Evolutionary conservation across 2,329 filamentous ascomycete species (phyloP).

Genomic region (Calonectria hongkongensis): DNA sequence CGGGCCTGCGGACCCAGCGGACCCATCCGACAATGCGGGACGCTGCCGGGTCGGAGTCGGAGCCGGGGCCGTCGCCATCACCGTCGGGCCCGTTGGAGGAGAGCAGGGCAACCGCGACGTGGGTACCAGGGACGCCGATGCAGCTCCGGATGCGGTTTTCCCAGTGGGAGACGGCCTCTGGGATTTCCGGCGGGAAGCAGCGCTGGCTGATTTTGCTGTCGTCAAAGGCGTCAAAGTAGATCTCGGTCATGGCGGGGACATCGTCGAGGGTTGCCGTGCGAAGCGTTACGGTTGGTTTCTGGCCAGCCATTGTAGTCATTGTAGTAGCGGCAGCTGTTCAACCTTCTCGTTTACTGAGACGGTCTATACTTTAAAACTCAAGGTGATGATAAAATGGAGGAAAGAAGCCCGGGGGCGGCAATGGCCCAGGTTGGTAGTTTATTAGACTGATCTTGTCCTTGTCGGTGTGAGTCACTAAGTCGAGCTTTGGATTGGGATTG

Average conservation of each 20-base stretch:
- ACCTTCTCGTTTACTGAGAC: no score
- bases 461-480: conserved; percentile 10
- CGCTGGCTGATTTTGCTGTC: conserved; percentile 56
- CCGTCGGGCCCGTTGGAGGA: neutral
- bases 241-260: conserved; percentile 55
- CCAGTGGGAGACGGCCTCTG: conserved; percentile 48
- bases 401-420: no score
- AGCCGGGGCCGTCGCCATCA: neutral
- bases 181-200: conserved; percentile 54
- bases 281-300: conserved; percentile 46
- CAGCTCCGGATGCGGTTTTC: conserved; percentile 48
- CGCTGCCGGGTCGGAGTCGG: conserved; percentile 5
- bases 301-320: conserved; percentile 39
- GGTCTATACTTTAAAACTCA: no score
- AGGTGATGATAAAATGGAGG: no score
- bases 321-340: no score
- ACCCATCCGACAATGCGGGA: conserved; percentile 56
- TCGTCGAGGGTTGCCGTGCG: conserved; percentile 62
- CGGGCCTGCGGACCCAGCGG: conserved; percentile 58
- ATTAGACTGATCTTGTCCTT: neutral
- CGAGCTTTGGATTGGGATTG: neutral
- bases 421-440: neutral
- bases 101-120: conserved; percentile 56
- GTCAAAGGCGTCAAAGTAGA: conserved; percentile 58
- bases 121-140: conserved; percentile 55